These are phyloP conservation scores for Pyrus betulifolia DNA, from an alignment of 306 rosid genomes.

Conservation along the genomic window DNA sequence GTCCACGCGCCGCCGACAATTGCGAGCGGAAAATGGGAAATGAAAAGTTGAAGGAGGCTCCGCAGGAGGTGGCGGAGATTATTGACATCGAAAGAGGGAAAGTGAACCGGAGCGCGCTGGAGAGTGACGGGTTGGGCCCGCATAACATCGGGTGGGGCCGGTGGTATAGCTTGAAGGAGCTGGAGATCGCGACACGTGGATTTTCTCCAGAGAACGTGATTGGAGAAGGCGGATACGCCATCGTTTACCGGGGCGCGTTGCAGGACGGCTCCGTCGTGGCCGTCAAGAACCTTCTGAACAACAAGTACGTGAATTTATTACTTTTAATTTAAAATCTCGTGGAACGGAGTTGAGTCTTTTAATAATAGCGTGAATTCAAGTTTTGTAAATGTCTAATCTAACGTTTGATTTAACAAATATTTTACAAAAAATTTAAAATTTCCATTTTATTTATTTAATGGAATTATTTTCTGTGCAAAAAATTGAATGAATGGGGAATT, in stretches of 20 bases:
- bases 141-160: constrained; percentile 87
- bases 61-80: constrained; percentile 24
- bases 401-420: too few species aligned
- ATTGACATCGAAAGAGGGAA: constrained; percentile 20
- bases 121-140: constrained; percentile 41
- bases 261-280: constrained; percentile 78
- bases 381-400: too few species aligned
- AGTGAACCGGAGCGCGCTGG: constrained; percentile 21
- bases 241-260: constrained; percentile 68
- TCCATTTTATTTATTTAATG: background rate
- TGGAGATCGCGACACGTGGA: constrained; percentile 65
- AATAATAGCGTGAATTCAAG: too few species aligned
- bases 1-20: constrained; percentile 20
- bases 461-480: constrained; percentile 1
- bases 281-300: constrained; percentile 89
- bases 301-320: constrained; percentile 52
- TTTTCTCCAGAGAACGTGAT: constrained; percentile 65
- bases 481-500: background rate
- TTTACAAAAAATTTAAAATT: too few species aligned
- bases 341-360: too few species aligned
- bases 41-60: constrained; percentile 2
- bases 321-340: background rate
- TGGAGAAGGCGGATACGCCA: constrained; percentile 95
- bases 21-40: constrained; percentile 25
- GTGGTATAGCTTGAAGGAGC: constrained; percentile 77